Base-by-base conservation (phyloP, 2,329 filamentous ascomycete species). In the Tolypocladium nubicola region DNA sequence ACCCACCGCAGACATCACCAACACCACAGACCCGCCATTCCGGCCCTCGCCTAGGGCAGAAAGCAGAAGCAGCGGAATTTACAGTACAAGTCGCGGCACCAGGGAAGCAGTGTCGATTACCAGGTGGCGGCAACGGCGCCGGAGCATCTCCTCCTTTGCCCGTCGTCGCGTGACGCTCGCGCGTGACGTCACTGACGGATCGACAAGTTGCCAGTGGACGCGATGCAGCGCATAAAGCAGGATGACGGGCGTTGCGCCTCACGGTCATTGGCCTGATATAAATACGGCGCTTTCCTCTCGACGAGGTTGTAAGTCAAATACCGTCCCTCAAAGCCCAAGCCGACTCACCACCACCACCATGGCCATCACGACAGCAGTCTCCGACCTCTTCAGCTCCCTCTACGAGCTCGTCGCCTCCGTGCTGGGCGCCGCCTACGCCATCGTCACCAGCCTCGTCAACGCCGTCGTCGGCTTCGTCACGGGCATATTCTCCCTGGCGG, bases 401-500 rank as follows among this genome's bases (percentile, higher is more conserved):
- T 74, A 71, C 59, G 73, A 76, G 65, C 71, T 76, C 37, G 58
- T 75, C 43, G 63, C 69, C 39, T 74, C 73, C 6, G 58, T 76
- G 53, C 61, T 76, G 35, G 61, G 64, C 39, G 67, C 72, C n/a
- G 54, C 69, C 49, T 70, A 69, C 61, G 53, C 67, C 56, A 41
- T 75, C 39, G 58, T 75, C 16, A 67, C 71, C 50, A 67, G 67
- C 39, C 49, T 72, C 37, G 41, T 75, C 52, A 63, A 62, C 23
- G 67, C 71, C 14, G 56, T 74, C 52, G 57, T 73, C 53, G 64
- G 66, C 62, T 71, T 75, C 61, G 64, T 75, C 58, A 65, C 63
- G 23, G 71, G 73, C 33, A 47, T 76, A 52, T 65, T 74, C 59
- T 66, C 66, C 57, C 66, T 75, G 49, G 57, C 70, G 52, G 65